Conservation (phyloP, 1,284 basidiomycete genomes). For the Ustilago bromivora region DNA sequence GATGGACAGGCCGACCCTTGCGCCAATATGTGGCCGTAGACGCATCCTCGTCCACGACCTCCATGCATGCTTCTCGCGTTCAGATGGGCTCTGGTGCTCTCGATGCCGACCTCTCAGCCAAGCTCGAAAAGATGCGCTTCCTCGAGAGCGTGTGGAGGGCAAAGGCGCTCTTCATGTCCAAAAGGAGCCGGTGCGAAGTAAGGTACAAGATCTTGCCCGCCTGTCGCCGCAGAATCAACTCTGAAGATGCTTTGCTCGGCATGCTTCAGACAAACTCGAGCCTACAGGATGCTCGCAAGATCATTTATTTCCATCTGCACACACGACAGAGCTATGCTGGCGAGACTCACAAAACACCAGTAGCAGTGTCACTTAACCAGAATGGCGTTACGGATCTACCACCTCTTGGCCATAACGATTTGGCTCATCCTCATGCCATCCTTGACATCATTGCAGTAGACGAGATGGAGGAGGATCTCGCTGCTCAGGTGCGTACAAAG, state of each 20-base stretch:
- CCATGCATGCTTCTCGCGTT: constrained; percentile 17
- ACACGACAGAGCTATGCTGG: constrained; percentile 31
- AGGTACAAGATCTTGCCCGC: constrained; percentile 50
- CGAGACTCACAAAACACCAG: constrained; percentile 36
- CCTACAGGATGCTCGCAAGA: constrained; percentile 39
- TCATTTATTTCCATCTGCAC: constrained; percentile 63
- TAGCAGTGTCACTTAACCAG: constrained; percentile 35
- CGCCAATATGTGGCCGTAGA: constrained; percentile 59
- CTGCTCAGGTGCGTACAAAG: constrained; percentile 46
- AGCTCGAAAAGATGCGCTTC: constrained; percentile 64
- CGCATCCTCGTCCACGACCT: constrained; percentile 13
- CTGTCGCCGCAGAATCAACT: constrained; percentile 13
- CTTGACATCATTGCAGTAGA: constrained; percentile 54
- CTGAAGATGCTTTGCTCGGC: constrained; percentile 16
- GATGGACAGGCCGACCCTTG: constrained; percentile 52
- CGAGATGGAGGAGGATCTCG: constrained; percentile 47
- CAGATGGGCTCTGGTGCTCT: constrained; percentile 18
- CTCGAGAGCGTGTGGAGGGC: constrained; percentile 66
- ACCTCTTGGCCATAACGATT: constrained; percentile 35
- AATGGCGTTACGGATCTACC: neutral
- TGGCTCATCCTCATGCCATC: constrained; percentile 44
- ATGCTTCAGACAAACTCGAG: neutral
- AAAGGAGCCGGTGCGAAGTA: constrained; percentile 47
- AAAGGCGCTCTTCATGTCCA: constrained; percentile 62
- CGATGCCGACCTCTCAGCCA: constrained; percentile 45